A percentile compares a stretch with the other conserved stretches of the same genome.
phyloP scores from a whole-genome alignment of 169 alveolate genomes.

The Babesia ovis region DNA sequence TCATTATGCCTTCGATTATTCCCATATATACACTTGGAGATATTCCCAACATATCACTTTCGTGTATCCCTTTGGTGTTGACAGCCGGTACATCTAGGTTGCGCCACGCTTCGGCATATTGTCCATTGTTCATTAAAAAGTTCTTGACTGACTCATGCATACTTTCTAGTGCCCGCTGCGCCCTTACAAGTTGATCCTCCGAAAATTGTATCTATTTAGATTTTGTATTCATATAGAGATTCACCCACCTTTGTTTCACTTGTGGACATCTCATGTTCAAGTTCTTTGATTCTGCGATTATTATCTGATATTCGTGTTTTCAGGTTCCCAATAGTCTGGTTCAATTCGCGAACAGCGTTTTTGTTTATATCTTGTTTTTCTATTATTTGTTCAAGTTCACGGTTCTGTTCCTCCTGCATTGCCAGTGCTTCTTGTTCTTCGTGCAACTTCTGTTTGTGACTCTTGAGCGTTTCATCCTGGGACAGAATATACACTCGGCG shows the following conservation, averaged over 20 bases:
- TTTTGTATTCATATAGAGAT: neutral
- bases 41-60: conserved; percentile 20
- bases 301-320: conserved; percentile 21
- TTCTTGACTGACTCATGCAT: conserved; percentile 31
- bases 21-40: neutral
- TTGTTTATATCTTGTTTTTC: conserved; percentile 24
- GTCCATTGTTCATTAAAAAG: conserved; percentile 33
- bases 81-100: neutral
- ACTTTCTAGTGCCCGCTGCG: conserved; percentile 13
- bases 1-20: conserved; percentile 7
- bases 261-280: conserved; percentile 22
- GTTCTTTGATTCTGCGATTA: conserved; percentile 27
- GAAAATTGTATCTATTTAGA: neutral
- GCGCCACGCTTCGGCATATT: conserved; percentile 27
- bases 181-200: conserved; percentile 8
- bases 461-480: conserved; percentile 35
- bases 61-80: conserved; percentile 6
- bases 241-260: conserved; percentile 9
- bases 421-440: conserved; percentile 28
- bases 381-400: conserved; percentile 35
- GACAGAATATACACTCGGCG: neutral
- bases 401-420: conserved; percentile 38
- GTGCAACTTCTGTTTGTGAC: conserved; percentile 9
- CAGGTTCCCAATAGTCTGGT: neutral
- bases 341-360: conserved; percentile 16